Evolutionary conservation across 495 filamentous ascomycete genomes (phyloP), one percentile per base, ranked within the genome.

Genomic region (Lasiosphaeria ovina): DNA sequence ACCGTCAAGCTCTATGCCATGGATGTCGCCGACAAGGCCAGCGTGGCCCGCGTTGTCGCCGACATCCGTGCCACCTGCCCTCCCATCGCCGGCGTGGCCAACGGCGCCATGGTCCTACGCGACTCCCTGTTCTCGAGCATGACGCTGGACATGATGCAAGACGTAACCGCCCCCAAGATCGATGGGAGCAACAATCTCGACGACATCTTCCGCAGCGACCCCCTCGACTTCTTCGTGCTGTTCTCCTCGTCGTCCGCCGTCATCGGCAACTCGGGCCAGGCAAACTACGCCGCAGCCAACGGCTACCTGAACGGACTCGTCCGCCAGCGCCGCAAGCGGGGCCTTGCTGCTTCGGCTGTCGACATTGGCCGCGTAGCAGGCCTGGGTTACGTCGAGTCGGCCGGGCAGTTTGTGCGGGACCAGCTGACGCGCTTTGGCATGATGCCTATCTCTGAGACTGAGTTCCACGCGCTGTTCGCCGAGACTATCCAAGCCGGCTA

Each of bases 161-260:
- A 16, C 6, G 51, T 55, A 5, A 58, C 61, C 6, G 9, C 44
- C 1, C 62, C 62, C 7, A 81, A 80, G 56, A 70, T 77, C 3
- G 34, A 59, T 0, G 75, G 74, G 12, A 64, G 59, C 9, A 45
- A 38, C 4, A 67, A 69, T 47, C 66, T 80, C 2, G 65, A 78
- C 38, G 47, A 70, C 8, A 6, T 77, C 0, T 81, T 84, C 66
- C 24, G 40, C n/a, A 55, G 65, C 0, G 38, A 61, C 0, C 32
- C 59, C 6, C 70, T 87, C 3, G 83, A 86, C 54, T 87, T 87
- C 69, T 86, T 86, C 66, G 64, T 85, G 33, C 66, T 77, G 11
- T 74, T 85, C 24, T 82, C 81, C 6, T 85, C 83, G 2, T 53
- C 80, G 3, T 61, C 74, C 5, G 72, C 66, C 12, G 63, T 83